phyloP scores from a whole-genome alignment of 345 rosid genomes.

The Populus tremula region DNA sequence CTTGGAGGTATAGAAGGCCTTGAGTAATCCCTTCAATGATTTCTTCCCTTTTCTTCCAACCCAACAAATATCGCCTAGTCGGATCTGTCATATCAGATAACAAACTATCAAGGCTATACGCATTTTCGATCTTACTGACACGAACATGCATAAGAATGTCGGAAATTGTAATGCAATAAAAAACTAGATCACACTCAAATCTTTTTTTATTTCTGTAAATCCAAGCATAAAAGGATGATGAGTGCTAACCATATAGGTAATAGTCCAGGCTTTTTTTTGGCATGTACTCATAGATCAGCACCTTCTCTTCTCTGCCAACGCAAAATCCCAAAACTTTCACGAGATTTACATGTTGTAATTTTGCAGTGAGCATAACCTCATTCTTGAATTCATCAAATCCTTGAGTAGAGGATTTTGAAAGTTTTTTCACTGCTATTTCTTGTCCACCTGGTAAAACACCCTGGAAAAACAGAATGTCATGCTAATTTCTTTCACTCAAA shows the following conservation, averaged over 20 bases:
- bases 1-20: too few relatives aligned
- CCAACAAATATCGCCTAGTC: too few relatives aligned
- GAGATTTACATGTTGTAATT: constrained; percentile 44
- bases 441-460: constrained; percentile 26
- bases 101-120: too few relatives aligned
- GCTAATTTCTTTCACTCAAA: too few relatives aligned
- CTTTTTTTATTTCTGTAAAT: not conserved
- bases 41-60: too few relatives aligned
- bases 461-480: constrained; percentile 9
- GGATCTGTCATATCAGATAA: too few relatives aligned
- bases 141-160: not conserved
- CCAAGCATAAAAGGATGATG: not conserved
- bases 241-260: constrained; percentile 26
- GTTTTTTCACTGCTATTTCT: constrained; percentile 46
- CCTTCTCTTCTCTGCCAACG: constrained; percentile 32
- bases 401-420: constrained; percentile 36
- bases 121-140: too few relatives aligned
- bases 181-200: too few relatives aligned
- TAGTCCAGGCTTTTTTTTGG: constrained; percentile 26
- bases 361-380: constrained; percentile 36
- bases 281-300: constrained; percentile 22
- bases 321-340: constrained; percentile 35
- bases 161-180: too few relatives aligned
- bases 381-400: constrained; percentile 38
- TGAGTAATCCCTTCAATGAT: too few relatives aligned